Evolutionary conservation across 164 flowering plant genomes (phyloP), one percentile per base, ranked within the genome.

Genomic region (Vitis cinerea): DNA sequence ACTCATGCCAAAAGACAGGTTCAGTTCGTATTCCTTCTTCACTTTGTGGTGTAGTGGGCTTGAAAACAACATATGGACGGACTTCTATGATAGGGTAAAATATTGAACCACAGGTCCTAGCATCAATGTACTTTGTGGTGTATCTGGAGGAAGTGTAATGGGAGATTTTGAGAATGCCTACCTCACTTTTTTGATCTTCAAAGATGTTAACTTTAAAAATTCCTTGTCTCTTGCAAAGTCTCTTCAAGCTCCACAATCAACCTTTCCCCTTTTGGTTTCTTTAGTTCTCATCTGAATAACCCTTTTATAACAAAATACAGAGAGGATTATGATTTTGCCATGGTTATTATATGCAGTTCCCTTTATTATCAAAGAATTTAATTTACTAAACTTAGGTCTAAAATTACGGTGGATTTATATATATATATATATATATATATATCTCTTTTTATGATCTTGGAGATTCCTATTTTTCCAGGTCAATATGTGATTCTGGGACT

Each of bases 11-110:
- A 75, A 78, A 57, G 44, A 59, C 94, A 95, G 99, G 99, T 77
- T 95, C 98, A 47, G 44, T 95, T 71, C 91, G 99, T 49, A 91
- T 91, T 70, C 99, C 99, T 74, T 88, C 98, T 66, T 95, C 98
- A 14, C 94, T 95, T 59, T 95, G 98, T 83, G 98, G 99, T 65
- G 88, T 91, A 19, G 97, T 92, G 68, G 99, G 98, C 70, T 71
- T 93, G 71, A 95, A 95, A 80, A 81, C 97, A 75, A 88, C 98
- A 17, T 90, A 82, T 83, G 91, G 94, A 54, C 85, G 96, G 64
- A 90, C 90, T 47, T 82, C 82, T 64, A 81, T 85, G 71, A 59
- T 50, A 71, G 94, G 94, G 94, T 89, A 76, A 79, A 82, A 29
- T 51, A 30, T 52, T 55, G 56, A 69, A 66, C 49, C 17, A 8